Conservation (phyloP, 129 eudicot genomes). For the Flaveria sonorensis region DNA sequence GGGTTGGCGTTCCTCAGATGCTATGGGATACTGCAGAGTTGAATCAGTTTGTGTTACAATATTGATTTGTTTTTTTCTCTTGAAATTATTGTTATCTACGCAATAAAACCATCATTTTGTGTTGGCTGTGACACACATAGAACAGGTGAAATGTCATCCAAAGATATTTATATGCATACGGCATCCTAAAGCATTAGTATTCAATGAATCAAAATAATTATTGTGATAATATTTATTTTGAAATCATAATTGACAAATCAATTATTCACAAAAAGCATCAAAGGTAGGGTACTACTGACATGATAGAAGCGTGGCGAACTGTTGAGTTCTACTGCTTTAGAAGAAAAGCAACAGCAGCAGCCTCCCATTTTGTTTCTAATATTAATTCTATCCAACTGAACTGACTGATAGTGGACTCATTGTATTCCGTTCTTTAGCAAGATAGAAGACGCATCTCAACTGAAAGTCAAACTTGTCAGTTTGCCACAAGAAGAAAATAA, state of each 20-base stretch:
- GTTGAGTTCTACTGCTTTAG: constrained; percentile 57
- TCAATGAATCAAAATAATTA: not conserved
- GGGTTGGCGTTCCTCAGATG: constrained; percentile 76
- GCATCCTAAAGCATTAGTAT: not conserved
- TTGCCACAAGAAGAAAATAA: not conserved
- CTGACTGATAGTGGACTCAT: constrained; percentile 47
- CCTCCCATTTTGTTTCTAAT: constrained; percentile 68
- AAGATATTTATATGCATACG: not conserved
- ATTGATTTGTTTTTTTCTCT: not conserved
- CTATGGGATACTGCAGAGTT: constrained; percentile 70
- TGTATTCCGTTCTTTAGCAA: constrained; percentile 31
- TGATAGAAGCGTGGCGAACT: constrained; percentile 61
- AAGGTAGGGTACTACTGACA: constrained; percentile 41
- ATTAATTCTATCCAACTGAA: constrained; percentile 43
- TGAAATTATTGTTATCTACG: not conserved
- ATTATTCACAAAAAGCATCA: not conserved
- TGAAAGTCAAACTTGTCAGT: constrained; percentile 13
- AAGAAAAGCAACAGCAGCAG: constrained; percentile 79
- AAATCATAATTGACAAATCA: not conserved
- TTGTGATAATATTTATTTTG: not conserved
- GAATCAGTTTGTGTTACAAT: not conserved
- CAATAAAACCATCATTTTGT: not conserved
- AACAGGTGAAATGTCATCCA: not conserved
- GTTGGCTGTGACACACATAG: not conserved
- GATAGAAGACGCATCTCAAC: constrained; percentile 36